Evolutionary conservation across 345 rosid genomes (phyloP).

Genomic region (Hirschfeldia incana): DNA sequence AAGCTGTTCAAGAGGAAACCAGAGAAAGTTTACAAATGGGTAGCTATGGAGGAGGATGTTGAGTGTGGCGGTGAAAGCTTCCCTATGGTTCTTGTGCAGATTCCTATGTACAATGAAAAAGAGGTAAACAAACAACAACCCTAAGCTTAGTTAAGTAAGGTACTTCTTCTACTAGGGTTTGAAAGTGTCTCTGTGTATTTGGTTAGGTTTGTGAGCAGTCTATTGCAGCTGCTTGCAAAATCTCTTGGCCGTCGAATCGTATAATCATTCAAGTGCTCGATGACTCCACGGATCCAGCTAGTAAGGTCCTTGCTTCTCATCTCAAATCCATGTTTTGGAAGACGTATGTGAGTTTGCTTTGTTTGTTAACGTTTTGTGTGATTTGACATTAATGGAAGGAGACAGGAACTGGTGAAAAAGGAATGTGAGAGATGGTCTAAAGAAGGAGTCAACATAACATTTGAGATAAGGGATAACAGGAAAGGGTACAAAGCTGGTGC

Average conservation of each 20-base stretch:
- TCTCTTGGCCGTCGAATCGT: conserved; percentile 61
- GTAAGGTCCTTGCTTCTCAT: conserved; percentile 48
- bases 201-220: conserved; percentile 63
- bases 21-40: conserved; percentile 48
- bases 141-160: neutral
- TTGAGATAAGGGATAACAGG: conserved; percentile 43
- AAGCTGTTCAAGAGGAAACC: conserved; percentile 47
- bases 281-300: conserved; percentile 63
- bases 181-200: neutral
- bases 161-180: neutral
- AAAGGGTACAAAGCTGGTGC: conserved; percentile 44
- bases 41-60: conserved; percentile 46
- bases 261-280: conserved; percentile 68
- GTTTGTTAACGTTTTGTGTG: conserved; percentile 20
- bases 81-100: conserved; percentile 59
- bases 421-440: conserved; percentile 41
- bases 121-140: conserved; percentile 36
- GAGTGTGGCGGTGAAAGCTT: conserved; percentile 43
- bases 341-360: neutral
- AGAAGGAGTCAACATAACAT: conserved; percentile 38
- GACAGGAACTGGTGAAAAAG: conserved; percentile 40
- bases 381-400: conserved; percentile 28
- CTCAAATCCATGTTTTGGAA: too few relatives aligned
- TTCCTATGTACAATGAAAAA: conserved; percentile 58
- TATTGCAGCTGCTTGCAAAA: conserved; percentile 65